phyloP scores from a whole-genome alignment of 2,329 filamentous ascomycete genomes.

The Epichloe sibirici region DNA sequence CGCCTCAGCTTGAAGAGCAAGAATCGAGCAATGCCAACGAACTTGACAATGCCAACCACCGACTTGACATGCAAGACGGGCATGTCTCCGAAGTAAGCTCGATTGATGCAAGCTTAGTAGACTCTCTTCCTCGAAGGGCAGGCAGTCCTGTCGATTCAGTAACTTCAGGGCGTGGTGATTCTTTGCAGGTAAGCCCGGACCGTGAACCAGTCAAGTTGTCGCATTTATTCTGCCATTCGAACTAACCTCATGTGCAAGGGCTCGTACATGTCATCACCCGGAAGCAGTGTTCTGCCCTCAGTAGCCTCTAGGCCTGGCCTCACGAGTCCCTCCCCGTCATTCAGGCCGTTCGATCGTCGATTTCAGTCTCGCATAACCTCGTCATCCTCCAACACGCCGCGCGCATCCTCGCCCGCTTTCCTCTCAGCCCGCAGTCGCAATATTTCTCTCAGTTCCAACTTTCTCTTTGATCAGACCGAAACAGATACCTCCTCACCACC shows the following conservation, averaged over 20 bases:
- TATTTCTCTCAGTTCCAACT: constrained; percentile 63
- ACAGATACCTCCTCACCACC: constrained; percentile 64
- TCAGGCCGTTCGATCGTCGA: constrained; percentile 86
- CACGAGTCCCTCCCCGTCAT: constrained; percentile 63
- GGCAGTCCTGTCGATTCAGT: constrained; percentile 59
- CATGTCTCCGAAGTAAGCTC: constrained; percentile 39
- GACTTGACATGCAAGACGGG: constrained; percentile 30
- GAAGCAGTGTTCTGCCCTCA: constrained; percentile 61
- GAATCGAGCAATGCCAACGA: not conserved
- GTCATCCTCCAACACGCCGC: constrained; percentile 41
- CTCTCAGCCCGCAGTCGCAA: constrained; percentile 67
- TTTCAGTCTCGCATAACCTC: constrained; percentile 78
- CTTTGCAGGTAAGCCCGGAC: constrained; percentile 51
- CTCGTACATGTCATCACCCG: constrained; percentile 52
- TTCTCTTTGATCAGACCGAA: constrained; percentile 49
- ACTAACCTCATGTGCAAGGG: constrained; percentile 33
- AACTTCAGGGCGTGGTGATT: constrained; percentile 68
- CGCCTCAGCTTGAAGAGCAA: constrained; percentile 4
- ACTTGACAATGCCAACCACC: constrained; percentile 18
- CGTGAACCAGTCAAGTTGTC: not conserved
- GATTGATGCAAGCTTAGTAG: constrained; percentile 32
- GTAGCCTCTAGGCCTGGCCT: constrained; percentile 54
- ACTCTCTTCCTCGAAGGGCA: constrained; percentile 38
- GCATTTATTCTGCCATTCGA: not conserved
- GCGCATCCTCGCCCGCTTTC: constrained; percentile 67